phyloP scores from a whole-genome alignment of 768 basidiomycete genomes.

The Galerina marginata region DNA sequence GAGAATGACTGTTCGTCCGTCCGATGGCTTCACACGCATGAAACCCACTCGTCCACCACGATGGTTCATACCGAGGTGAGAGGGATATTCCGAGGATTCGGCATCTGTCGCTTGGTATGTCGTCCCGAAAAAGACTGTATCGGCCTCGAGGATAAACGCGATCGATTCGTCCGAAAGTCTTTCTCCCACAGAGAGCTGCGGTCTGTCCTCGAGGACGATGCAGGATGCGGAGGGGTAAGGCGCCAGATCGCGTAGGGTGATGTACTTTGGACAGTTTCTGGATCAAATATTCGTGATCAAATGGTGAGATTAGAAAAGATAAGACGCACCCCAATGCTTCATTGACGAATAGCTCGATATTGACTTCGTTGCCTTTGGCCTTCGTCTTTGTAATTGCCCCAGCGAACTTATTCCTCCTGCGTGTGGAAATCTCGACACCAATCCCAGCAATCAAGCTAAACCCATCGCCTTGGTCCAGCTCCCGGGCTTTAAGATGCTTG shows the following conservation, averaged over 20 bases:
- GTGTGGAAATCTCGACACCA: constrained; percentile 60
- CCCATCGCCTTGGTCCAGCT: constrained; percentile 18
- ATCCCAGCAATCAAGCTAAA: constrained; percentile 55
- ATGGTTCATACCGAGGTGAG: constrained; percentile 67
- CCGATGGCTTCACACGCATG: constrained; percentile 57
- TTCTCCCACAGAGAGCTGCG: constrained; percentile 37
- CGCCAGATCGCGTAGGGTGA: constrained; percentile 56
- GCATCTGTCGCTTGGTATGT: constrained; percentile 45
- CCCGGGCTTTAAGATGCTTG: constrained; percentile 35
- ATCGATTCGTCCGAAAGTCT: constrained; percentile 56
- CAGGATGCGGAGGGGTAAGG: constrained; percentile 45
- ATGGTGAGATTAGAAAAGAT: background rate
- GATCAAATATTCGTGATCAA: background rate
- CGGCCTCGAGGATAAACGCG: constrained; percentile 49
- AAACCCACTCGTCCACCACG: constrained; percentile 67
- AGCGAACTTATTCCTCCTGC: constrained; percentile 67
- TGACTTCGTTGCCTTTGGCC: constrained; percentile 30
- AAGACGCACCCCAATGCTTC: constrained; percentile 59
- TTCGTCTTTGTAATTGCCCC: constrained; percentile 45
- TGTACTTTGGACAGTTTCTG: constrained; percentile 76
- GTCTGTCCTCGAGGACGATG: constrained; percentile 37
- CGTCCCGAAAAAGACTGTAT: constrained; percentile 63
- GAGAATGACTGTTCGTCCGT: constrained; percentile 58
- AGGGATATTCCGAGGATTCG: constrained; percentile 51
- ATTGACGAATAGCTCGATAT: constrained; percentile 50